Conservation (phyloP, 1,284 basidiomycete species). For the Boletellus sp. region DNA sequence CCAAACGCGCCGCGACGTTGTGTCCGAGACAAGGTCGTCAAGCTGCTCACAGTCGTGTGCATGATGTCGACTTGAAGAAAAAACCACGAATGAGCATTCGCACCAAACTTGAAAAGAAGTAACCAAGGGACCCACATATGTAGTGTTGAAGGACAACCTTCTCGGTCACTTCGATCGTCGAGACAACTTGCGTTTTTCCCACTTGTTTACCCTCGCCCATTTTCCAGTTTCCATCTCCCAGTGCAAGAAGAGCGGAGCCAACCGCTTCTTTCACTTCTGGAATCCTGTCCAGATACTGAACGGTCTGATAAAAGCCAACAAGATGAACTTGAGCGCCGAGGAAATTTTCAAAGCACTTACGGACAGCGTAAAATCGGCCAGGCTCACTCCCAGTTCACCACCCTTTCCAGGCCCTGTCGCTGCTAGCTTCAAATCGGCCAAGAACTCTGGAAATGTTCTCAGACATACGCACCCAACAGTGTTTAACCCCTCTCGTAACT, state of each 20-base stretch:
- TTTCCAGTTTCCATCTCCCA: conserved; percentile 84
- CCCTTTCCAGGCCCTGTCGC: conserved; percentile 42
- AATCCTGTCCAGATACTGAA: conserved; percentile 64
- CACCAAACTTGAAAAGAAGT: not conserved
- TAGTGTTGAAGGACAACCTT: conserved; percentile 68
- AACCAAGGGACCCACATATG: conserved; percentile 47
- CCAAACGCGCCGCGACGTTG: conserved; percentile 64
- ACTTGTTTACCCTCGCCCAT: conserved; percentile 78
- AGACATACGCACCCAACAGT: conserved; percentile 63
- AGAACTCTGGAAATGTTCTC: conserved; percentile 75
- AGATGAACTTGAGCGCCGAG: not conserved
- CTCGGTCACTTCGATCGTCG: conserved; percentile 51
- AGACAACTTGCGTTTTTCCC: conserved; percentile 43
- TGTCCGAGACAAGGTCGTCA: conserved; percentile 60
- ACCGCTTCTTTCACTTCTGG: conserved; percentile 67
- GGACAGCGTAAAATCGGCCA: conserved; percentile 60
- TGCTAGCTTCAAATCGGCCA: conserved; percentile 70
- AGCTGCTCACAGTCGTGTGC: conserved; percentile 52
- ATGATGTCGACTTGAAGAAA: conserved; percentile 74
- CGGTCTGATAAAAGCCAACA: conserved; percentile 42
- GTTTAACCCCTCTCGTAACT: conserved; percentile 65
- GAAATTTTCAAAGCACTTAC: conserved; percentile 37
- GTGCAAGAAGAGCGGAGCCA: conserved; percentile 56
- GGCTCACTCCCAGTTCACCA: conserved; percentile 52
- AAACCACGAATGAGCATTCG: not conserved